Evolutionary conservation across 1,284 basidiomycete genomes (phyloP), one percentile per base, ranked within the genome.

Genomic region (Cryptococcus neoformans): DNA sequence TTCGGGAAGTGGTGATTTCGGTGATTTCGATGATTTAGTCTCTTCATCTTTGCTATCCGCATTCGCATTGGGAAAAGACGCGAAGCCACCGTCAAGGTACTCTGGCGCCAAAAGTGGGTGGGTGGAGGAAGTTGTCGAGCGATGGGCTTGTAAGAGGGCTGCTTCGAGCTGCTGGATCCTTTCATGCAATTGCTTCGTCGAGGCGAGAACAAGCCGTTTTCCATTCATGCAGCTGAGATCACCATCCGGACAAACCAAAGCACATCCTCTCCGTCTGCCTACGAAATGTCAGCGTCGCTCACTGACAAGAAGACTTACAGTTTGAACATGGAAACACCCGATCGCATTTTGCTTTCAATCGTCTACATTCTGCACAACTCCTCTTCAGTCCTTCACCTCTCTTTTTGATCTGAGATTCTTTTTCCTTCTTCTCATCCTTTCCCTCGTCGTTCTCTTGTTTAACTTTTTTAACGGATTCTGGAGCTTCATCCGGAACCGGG

Each of bases 221-320:
- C 74, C 74, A 47, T 74, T 70, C 74, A 75, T 75, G 54, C 72
- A 74, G 44, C 68, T 69, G n/a, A 75, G 58, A 57, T 74, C 72
- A 2, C 71, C 71, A 54, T 75, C 74, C 1, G 74, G 74, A 50
- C 74, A 75, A 6, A 72, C 70, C 5, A 72, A 44, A 2, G 74
- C 72, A 50, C 74, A 75, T 9, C 74, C 74, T 55, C 72, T 56
- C 48, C 71, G 57, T 46, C 71, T 68, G 57, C 71, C 69, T 72
- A 10, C 35, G 6, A 21, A 34, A 47, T 5, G 51, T 59, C 45
- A 59, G 59, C n/a, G 37, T 12, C 16, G 36, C 9, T 37, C 35
- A 0, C 16, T 7, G 36, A 4, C n/a, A 45, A 28, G 40, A 16
- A n/a, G 5, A 68, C 69, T 58, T 36, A 73, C 74, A 75, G 53